These are phyloP conservation scores for Cladophialophora immunda DNA, from an alignment of 2,329 filamentous ascomycete genomes.

Conservation along the genomic window DNA sequence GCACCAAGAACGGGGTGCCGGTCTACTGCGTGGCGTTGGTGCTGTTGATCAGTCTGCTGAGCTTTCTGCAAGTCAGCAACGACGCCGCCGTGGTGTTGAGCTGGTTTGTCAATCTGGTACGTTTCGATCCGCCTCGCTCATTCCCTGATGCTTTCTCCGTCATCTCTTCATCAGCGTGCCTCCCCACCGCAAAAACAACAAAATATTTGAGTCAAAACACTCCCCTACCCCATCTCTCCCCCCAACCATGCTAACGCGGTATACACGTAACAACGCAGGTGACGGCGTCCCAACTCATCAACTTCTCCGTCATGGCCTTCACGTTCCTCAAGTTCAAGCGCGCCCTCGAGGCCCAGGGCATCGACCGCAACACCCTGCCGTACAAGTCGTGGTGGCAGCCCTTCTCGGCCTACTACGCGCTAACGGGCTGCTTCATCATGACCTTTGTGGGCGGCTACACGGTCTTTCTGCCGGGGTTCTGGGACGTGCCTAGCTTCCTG, in stretches of 20 bases:
- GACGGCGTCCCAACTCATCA: conserved; percentile 78
- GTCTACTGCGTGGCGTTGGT: conserved; percentile 75
- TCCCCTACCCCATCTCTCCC: too few species aligned
- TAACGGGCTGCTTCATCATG: conserved; percentile 73
- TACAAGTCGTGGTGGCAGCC: conserved; percentile 76
- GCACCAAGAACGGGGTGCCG: conserved; percentile 73
- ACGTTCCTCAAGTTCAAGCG: conserved; percentile 77
- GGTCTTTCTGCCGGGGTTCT: conserved; percentile 74
- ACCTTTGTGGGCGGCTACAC: conserved; percentile 78
- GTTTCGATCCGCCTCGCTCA: too few species aligned
- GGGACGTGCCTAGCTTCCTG: conserved; percentile 75
- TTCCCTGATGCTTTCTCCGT: too few species aligned
- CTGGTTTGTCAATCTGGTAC: conserved; percentile 74
- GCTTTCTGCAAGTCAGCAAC: conserved; percentile 76
- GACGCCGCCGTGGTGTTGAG: conserved; percentile 71
- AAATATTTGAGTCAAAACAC: too few species aligned
- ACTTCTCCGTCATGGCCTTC: conserved; percentile 73
- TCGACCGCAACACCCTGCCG: conserved; percentile 72
- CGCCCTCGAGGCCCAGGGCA: conserved; percentile 73
- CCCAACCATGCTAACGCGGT: not conserved
- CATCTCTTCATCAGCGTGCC: not conserved
- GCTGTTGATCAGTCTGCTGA: conserved; percentile 72
- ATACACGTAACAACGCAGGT: conserved; percentile 49
- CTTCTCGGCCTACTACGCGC: conserved; percentile 73
- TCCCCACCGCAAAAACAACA: not conserved